A percentile compares a stretch with the other conserved stretches of the same genome.
These are phyloP conservation scores for Boletus rex-veris DNA, from an alignment of 768 basidiomycete species.

Conservation along the genomic window DNA sequence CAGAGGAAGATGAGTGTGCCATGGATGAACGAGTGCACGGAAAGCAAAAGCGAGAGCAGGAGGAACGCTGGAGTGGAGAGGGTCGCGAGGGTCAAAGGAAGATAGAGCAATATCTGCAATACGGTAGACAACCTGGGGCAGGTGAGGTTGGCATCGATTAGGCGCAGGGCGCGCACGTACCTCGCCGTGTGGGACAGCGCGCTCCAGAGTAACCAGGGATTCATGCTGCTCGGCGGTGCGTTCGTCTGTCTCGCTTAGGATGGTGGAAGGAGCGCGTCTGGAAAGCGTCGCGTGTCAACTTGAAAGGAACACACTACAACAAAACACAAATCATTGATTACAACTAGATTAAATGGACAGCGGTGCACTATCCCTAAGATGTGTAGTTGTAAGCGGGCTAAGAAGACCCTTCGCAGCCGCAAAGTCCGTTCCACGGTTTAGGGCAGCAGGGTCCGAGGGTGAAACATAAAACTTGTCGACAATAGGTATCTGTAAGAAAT, in stretches of 20 bases:
- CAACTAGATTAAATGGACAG: conserved; percentile 18
- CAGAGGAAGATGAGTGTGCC: conserved; percentile 72
- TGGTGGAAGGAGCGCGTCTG: not conserved
- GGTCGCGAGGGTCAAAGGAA: conserved; percentile 81
- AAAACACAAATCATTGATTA: not conserved
- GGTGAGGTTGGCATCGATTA: not conserved
- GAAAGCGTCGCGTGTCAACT: too few relatives aligned
- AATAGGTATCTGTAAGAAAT: conserved; percentile 90
- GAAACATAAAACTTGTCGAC: conserved; percentile 91
- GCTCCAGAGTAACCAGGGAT: conserved; percentile 65
- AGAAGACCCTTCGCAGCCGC: conserved; percentile 86
- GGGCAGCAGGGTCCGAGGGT: conserved; percentile 72
- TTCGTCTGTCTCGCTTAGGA: conserved; percentile 2
- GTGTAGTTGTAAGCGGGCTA: conserved; percentile 40
- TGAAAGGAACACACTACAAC: not conserved
- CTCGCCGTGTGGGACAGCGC: conserved; percentile 62
- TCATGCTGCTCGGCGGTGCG: conserved; percentile 29
- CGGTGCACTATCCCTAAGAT: conserved; percentile 19
- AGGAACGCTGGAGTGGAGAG: conserved; percentile 78
- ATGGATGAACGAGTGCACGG: conserved; percentile 75
- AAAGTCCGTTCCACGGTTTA: conserved; percentile 72
- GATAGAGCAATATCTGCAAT: conserved; percentile 76
- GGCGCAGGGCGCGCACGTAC: conserved; percentile 30
- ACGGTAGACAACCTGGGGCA: conserved; percentile 64
- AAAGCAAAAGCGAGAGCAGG: conserved; percentile 73